Percentiles rank a stretch among this genome's conserved stretches.
Conservation (phyloP, 2,329 filamentous ascomycete genomes). For the Talaromyces sp. region DNA sequence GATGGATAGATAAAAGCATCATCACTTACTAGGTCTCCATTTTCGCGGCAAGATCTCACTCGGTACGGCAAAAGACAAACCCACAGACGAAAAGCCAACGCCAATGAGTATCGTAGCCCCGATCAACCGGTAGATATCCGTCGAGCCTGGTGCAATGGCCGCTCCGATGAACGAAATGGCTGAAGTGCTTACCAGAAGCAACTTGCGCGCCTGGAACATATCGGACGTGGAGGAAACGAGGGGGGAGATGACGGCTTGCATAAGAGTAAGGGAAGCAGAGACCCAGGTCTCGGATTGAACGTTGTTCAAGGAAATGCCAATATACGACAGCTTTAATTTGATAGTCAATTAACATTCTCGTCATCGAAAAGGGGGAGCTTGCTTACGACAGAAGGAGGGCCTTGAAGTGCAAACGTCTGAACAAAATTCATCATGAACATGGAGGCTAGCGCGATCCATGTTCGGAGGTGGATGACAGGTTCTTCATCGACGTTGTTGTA, state of each 20-base stretch:
- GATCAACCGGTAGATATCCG: neutral
- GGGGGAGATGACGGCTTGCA: neutral
- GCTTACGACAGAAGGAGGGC: neutral
- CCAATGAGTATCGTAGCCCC: slow-evolving; percentile 1
- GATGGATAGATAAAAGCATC: neutral
- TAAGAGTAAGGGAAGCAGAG: neutral
- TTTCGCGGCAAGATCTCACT: slow-evolving; percentile 3
- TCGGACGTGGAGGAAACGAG: slow-evolving; percentile 2
- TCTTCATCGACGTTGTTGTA: slow-evolving; percentile 3
- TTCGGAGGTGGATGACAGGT: neutral
- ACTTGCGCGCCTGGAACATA: slow-evolving; percentile 2
- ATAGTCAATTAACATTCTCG: neutral
- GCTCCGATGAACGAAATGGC: slow-evolving; percentile 2
- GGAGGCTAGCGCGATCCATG: neutral
- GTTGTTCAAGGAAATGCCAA: neutral
- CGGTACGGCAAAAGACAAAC: neutral
- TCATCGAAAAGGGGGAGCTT: neutral
- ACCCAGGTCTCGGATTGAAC: slow-evolving; percentile 2
- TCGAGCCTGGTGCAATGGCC: slow-evolving; percentile 3
- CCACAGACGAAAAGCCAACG: neutral
- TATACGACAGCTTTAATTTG: neutral
- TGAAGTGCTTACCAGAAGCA: neutral
- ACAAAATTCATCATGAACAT: slow-evolving; percentile 5
- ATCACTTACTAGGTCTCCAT: slow-evolving; percentile 3
- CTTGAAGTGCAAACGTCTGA: slow-evolving; percentile 4